phyloP scores from a whole-genome alignment of 2,329 filamentous ascomycete genomes.

The Chaetomium olivaceum region DNA sequence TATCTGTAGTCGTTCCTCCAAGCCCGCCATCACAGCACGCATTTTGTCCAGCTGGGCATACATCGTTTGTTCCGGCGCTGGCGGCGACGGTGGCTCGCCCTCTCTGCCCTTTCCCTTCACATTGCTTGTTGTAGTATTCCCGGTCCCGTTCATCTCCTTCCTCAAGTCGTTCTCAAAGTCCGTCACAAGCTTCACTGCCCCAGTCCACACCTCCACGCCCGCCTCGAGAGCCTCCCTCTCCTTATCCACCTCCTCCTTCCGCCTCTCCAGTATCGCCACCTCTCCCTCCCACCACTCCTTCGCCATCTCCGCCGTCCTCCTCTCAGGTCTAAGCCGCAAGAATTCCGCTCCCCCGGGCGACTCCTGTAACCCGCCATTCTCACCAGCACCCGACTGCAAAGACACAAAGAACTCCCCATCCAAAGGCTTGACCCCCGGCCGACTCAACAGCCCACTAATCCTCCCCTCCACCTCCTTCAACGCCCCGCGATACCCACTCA shows the following conservation, averaged over 20 bases:
- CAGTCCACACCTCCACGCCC: constrained; percentile 66
- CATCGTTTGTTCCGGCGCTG: constrained; percentile 42
- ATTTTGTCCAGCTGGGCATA: constrained; percentile 56
- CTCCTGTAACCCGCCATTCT: constrained; percentile 29
- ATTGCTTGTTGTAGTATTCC: constrained; percentile 21
- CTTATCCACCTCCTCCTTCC: constrained; percentile 56
- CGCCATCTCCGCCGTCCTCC: constrained; percentile 70
- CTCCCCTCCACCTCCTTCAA: constrained; percentile 66
- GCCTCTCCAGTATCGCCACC: constrained; percentile 54
- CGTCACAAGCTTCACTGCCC: constrained; percentile 58
- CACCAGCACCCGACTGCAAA: constrained; percentile 7
- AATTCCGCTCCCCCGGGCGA: constrained; percentile 54
- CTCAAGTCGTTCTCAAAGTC: constrained; percentile 66
- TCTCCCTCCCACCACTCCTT: constrained; percentile 70
- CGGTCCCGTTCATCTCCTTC: constrained; percentile 49
- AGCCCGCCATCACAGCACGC: constrained; percentile 53
- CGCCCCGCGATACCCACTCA: constrained; percentile 70
- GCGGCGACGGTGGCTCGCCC: neutral
- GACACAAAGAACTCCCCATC: constrained; percentile 47
- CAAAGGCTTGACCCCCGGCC: constrained; percentile 56
- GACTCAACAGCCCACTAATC: constrained; percentile 58
- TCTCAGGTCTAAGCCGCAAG: constrained; percentile 60
- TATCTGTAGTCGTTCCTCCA: constrained; percentile 55
- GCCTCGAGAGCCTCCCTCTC: constrained; percentile 68
- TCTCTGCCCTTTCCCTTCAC: constrained; percentile 38